Evolutionary conservation across 164 flowering plant species (phyloP).

Genomic region (Nymphaea thermarum): DNA sequence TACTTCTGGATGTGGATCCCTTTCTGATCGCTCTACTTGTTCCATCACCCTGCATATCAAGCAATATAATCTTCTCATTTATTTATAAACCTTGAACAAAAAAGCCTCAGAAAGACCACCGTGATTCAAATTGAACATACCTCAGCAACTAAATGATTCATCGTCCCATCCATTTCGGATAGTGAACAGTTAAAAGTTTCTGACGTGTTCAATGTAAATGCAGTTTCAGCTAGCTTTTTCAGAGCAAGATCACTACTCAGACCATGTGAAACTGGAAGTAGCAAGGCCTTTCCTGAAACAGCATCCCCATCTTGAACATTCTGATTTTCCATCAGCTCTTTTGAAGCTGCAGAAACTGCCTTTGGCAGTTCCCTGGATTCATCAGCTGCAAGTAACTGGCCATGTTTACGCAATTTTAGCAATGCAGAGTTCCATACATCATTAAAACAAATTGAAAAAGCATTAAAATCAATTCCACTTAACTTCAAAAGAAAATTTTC

Average conservation of each 20-base stretch:
- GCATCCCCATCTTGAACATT: slow-evolving; percentile 1
- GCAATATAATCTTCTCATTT: background rate
- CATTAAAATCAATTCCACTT: no score
- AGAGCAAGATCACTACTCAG: slow-evolving; percentile 18
- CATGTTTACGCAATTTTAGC: background rate
- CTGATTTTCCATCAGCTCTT: slow-evolving; percentile 10
- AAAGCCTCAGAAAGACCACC: background rate
- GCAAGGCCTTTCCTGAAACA: no score
- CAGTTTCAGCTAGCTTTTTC: slow-evolving; percentile 26
- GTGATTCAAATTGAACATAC: background rate
- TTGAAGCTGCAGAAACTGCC: slow-evolving; percentile 11
- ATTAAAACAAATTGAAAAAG: no score
- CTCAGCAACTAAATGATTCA: background rate
- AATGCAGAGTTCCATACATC: no score
- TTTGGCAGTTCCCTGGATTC: slow-evolving; percentile 6
- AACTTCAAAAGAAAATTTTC: no score
- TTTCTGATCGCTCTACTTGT: background rate
- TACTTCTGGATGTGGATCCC: no score
- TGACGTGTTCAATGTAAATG: slow-evolving; percentile 14
- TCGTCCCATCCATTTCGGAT: background rate
- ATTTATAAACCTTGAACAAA: background rate
- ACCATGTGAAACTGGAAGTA: no score
- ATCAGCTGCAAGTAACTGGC: slow-evolving; percentile 7
- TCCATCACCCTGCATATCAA: background rate
- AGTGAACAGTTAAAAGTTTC: slow-evolving; percentile 4